Evolutionary conservation across 306 rosid genomes (phyloP), one percentile per base, ranked within the genome.

Genomic region (Fragaria vesca): DNA sequence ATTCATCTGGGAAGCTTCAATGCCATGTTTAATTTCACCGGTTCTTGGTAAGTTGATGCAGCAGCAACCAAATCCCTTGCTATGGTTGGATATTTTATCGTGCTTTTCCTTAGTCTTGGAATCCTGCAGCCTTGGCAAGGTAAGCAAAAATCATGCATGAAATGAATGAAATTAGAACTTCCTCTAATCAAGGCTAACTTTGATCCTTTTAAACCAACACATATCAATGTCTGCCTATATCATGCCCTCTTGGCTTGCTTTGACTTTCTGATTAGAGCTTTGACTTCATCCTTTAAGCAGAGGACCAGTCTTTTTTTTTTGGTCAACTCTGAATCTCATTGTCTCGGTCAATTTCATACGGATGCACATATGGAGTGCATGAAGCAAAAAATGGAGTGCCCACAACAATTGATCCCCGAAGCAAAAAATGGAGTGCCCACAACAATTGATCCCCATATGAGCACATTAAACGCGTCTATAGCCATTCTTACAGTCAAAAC

Each of bases 91-190:
- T 86, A 81, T 83, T 83, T 81, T 76, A 86, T 88, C 91, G 66
- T 45, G 96, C 97, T 57, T 96, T 91, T 87, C 97, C 98, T 73
- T 80, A 90, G 78, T 82, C 98, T 24, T 94, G 98, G 98, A 97
- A 94, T 89, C 96, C 97, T 67, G 85, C 93, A 75, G 88, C 96
- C 58, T 86, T 94, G 86, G 98, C 98, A 42, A 91, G 96, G 98
- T 94, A 76, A 84, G 75, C 62, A 51, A 79, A 16, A 32, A 32
- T 32, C 36, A 32, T 32, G 36, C 4, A 32, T 32, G 36, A 32
- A 32, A 32, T 32, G 36, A 32, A 32, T 32, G 36, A 32, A 32
- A 32, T 32, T 32, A 32, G 36, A 32, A 32, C 36, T 32, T 32
- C 36, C 36, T 32, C 36, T 32, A 32, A 32, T 32, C 36, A 32